Evolutionary conservation across 1,139 yeast species (phyloP), one percentile per base, ranked within the genome.

Genomic region (Sporopachydermia cereana): DNA sequence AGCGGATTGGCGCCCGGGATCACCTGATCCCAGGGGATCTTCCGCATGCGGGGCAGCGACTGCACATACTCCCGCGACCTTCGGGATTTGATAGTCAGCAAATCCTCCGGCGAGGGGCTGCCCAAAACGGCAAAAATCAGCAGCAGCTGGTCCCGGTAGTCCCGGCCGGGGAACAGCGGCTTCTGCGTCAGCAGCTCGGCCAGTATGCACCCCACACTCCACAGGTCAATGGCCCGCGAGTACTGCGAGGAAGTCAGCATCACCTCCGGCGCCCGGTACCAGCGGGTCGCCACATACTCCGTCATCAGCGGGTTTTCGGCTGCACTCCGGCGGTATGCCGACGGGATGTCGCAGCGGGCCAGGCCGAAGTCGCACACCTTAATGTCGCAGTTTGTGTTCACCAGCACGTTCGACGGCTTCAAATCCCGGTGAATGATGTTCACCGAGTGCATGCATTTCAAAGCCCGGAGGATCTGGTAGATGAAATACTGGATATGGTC

Each of bases 231-330:
- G 2, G 85, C 82, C 0, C 82, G 73, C 1, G 88, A 74, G 54
- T 82, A 82, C 53, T 76, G 76, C 43, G 82, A 79, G 44, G 61
- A 34, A 21, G 84, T 76, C 48, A 88, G 66, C 50, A 88, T 77
- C 47, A 89, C 68, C 57, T 89, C 97, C 0, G 97, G 97, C 0
- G 96, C 96, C 45, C 96, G 67, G 58, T 89, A 89, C 96, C 96
- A 89, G 49, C 97, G 67, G 0, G 97, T 89, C 2, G 96, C 96
- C 17, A 89, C 96, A 56, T 88, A 88, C 53, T 79, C 79, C 2
- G 96, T 88, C 43, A 84, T 84, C 9, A 34, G 22, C 39, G 58
- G n/a, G 66, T 65, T 4, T 12, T 5, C 39, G 42, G 76, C 61
- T 66, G 61, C 67, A 60, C 54, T 54, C 73, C 49, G 63, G 65